These are phyloP conservation scores for Talaromyces pinophilus DNA, from an alignment of 2,329 filamentous ascomycete species.

Conservation along the genomic window DNA sequence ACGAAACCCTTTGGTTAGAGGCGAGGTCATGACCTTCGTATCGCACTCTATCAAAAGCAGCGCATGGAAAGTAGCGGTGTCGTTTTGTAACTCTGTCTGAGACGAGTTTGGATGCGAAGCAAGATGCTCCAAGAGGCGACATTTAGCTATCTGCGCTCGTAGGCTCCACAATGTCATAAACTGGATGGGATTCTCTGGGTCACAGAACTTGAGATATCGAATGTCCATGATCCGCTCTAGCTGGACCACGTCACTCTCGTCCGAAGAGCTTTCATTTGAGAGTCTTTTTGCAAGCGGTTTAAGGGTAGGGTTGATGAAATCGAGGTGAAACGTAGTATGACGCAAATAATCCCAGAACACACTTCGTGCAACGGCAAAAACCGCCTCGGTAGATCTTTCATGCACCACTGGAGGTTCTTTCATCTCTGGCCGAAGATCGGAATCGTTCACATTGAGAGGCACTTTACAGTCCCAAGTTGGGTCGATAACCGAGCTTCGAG, in stretches of 20 bases:
- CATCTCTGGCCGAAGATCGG: conserved; percentile 21
- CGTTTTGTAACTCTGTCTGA: conserved; percentile 5
- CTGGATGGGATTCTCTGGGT: conserved; percentile 47
- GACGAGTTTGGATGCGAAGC: conserved; percentile 30
- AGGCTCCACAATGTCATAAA: conserved; percentile 52
- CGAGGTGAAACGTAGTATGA: conserved; percentile 45
- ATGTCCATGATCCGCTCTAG: conserved; percentile 50
- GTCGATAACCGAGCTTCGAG: conserved; percentile 37
- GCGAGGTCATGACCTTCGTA: conserved; percentile 47
- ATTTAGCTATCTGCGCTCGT: conserved; percentile 51
- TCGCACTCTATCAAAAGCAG: conserved; percentile 50
- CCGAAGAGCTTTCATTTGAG: conserved; percentile 24
- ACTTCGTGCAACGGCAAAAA: conserved; percentile 49
- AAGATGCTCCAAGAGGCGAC: conserved; percentile 54
- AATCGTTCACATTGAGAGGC: conserved; percentile 39
- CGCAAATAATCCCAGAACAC: conserved; percentile 47
- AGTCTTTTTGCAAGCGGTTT: conserved; percentile 29
- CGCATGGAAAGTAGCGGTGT: conserved; percentile 27
- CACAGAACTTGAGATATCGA: conserved; percentile 48
- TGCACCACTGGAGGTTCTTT: conserved; percentile 19
- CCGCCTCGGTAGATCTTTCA: conserved; percentile 41
- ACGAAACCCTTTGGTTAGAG: conserved; percentile 43
- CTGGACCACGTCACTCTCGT: conserved; percentile 33
- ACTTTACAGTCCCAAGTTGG: conserved; percentile 49
- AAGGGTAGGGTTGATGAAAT: conserved; percentile 48